Evolutionary conservation across 1,139 yeast species (phyloP).

Genomic region (Zygosaccharomyces pseudobailii): DNA sequence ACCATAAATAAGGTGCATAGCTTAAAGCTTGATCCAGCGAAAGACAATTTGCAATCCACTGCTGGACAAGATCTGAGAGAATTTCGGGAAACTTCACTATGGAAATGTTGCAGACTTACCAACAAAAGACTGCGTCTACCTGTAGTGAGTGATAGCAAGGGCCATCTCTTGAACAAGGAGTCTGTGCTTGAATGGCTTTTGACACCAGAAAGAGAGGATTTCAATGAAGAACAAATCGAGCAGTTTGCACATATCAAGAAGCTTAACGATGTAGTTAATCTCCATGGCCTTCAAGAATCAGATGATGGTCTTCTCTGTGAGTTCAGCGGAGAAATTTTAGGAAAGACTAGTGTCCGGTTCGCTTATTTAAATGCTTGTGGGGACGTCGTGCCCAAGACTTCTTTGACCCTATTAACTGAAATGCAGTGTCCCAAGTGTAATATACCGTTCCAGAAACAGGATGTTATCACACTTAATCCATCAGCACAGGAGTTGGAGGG

Average conservation of each 20-base stretch:
- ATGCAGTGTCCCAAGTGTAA: conserved; percentile 43
- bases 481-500: conserved; percentile 20
- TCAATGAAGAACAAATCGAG: conserved; percentile 28
- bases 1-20: conserved; percentile 20
- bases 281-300: conserved; percentile 33
- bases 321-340: conserved; percentile 40
- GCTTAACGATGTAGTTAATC: conserved; percentile 48
- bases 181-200: conserved; percentile 56
- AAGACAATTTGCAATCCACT: conserved; percentile 24
- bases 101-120: conserved; percentile 34
- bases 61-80: conserved; percentile 50
- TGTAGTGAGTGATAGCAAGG: conserved; percentile 68
- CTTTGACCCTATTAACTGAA: conserved; percentile 33
- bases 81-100: conserved; percentile 29
- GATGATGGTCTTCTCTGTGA: conserved; percentile 46
- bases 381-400: conserved; percentile 45
- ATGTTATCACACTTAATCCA: conserved; percentile 40
- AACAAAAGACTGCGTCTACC: conserved; percentile 42
- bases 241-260: conserved; percentile 43
- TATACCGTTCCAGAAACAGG: conserved; percentile 27
- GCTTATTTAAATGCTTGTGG: conserved; percentile 53
- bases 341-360: conserved; percentile 37
- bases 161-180: conserved; percentile 67
- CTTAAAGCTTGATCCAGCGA: conserved; percentile 22
- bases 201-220: conserved; percentile 27